Conservation (phyloP, 208 protist species). For the Wallacemonas sp. region DNA sequence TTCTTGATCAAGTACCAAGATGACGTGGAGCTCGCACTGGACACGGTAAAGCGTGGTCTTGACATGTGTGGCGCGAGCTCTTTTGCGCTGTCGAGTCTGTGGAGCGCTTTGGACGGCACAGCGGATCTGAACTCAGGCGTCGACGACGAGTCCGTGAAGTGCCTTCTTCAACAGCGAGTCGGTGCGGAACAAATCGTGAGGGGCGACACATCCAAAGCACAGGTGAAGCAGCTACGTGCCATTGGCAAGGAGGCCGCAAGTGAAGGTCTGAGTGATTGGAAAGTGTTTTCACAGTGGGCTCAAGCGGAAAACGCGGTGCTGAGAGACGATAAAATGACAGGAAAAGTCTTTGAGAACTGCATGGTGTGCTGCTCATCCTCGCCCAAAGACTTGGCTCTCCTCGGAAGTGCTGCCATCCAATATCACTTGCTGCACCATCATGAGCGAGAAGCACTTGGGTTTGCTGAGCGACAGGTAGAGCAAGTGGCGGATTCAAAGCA, state of each 20-base stretch:
- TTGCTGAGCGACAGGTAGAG: slow-evolving; percentile 79
- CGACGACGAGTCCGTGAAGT: background rate
- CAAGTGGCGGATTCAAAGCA: slow-evolving; percentile 41
- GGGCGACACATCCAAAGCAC: slow-evolving; percentile 17
- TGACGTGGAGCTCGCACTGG: slow-evolving; percentile 41
- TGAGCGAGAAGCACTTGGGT: slow-evolving; percentile 69
- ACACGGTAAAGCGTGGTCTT: slow-evolving; percentile 38
- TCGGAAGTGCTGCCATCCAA: slow-evolving; percentile 57
- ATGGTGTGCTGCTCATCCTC: slow-evolving; percentile 65
- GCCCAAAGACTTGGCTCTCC: slow-evolving; percentile 42
- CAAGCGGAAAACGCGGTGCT: slow-evolving; percentile 42
- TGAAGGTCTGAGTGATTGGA: slow-evolving; percentile 64
- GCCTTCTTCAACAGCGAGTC: slow-evolving; percentile 25
- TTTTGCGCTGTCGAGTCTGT: slow-evolving; percentile 51
- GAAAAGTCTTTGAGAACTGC: slow-evolving; percentile 75
- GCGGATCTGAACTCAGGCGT: background rate
- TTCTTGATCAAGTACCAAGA: slow-evolving; percentile 60
- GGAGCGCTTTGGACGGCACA: slow-evolving; percentile 9
- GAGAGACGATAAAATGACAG: slow-evolving; percentile 62
- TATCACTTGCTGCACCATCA: slow-evolving; percentile 71
- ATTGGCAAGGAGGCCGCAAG: slow-evolving; percentile 64
- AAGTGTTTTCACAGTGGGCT: slow-evolving; percentile 83
- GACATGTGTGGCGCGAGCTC: slow-evolving; percentile 26
- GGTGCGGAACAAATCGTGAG: slow-evolving; percentile 12
- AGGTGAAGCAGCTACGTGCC: slow-evolving; percentile 49